Evolutionary conservation across 108 stramenopile genomes (phyloP).

Genomic region (Skeletonema costatum): DNA sequence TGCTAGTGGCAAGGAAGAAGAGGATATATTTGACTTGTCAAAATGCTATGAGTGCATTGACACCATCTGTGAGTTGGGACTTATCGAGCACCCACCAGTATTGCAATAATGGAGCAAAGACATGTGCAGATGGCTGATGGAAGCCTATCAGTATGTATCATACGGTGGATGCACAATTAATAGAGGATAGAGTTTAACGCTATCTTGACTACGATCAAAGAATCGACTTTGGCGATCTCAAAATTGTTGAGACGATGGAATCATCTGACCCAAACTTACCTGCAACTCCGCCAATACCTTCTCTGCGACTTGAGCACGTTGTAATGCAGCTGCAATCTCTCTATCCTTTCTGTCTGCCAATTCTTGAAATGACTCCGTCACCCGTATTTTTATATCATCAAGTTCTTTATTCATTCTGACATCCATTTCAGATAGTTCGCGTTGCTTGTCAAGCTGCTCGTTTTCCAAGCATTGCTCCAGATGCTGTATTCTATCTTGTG

Average conservation of each 20-base stretch:
- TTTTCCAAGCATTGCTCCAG: constrained; percentile 5
- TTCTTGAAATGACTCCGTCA: constrained; percentile 18
- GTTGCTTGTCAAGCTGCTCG: constrained; percentile 16
- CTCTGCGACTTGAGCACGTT: constrained; percentile 21
- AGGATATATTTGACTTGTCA: not conserved
- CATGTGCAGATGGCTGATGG: not conserved
- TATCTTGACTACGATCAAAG: not conserved
- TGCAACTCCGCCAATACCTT: constrained; percentile 18
- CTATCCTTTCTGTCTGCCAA: constrained; percentile 19
- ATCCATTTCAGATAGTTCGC: constrained; percentile 13
- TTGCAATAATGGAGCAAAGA: not conserved
- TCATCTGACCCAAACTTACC: constrained; percentile 10
- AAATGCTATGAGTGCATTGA: not conserved
- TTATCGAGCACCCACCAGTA: not conserved
- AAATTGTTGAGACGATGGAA: constrained; percentile 13
- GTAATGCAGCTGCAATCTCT: constrained; percentile 20
- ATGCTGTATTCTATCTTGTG: constrained; percentile 5
- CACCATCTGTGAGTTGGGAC: not conserved
- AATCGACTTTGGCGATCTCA: not conserved
- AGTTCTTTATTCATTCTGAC: constrained; percentile 30
- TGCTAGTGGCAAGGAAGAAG: not conserved
- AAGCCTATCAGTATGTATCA: too few relatives aligned
- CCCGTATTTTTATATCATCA: constrained; percentile 23
- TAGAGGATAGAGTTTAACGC: not conserved
- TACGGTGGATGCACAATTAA: not conserved